Evolutionary conservation across 129 eudicot species (phyloP).

Genomic region (Flaveria bidentis): DNA sequence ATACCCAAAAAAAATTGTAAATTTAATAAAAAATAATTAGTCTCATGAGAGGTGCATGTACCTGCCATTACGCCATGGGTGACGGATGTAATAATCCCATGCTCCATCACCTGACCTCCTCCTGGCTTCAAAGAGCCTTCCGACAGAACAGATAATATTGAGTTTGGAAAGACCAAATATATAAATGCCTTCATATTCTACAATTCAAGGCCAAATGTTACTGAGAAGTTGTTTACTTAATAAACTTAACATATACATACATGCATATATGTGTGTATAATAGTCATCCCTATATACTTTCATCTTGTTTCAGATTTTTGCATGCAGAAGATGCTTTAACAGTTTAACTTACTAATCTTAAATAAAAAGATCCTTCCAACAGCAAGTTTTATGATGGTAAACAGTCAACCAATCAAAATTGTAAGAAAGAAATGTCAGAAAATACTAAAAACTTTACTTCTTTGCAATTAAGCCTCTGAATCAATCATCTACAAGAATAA

Average conservation of each 20-base stretch:
- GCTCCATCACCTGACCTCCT: conserved; percentile 51
- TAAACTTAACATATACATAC: not conserved
- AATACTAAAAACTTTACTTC: not conserved
- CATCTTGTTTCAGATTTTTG: not conserved
- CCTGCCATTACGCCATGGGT: conserved; percentile 92
- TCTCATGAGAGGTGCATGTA: conserved; percentile 8
- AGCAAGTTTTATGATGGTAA: not conserved
- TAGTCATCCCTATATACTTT: not conserved
- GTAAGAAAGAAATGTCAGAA: not conserved
- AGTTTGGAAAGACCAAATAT: conserved; percentile 73
- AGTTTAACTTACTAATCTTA: not conserved
- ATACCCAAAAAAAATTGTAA: not conserved
- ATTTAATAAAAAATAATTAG: not conserved
- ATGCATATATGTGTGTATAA: not conserved
- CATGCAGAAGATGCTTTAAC: not conserved
- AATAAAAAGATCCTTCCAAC: not conserved
- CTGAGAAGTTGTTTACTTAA: not conserved
- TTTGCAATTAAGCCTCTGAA: not conserved
- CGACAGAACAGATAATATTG: conserved; percentile 47
- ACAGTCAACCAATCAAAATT: not conserved
- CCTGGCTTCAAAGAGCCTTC: conserved; percentile 42
- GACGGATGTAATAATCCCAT: conserved; percentile 79
- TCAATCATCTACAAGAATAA: not conserved
- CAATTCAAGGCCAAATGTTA: conserved; percentile 20
- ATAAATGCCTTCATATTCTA: conserved; percentile 85